Base-by-base conservation (phyloP, 495 filamentous ascomycete species). In the Tuber brumale region DNA sequence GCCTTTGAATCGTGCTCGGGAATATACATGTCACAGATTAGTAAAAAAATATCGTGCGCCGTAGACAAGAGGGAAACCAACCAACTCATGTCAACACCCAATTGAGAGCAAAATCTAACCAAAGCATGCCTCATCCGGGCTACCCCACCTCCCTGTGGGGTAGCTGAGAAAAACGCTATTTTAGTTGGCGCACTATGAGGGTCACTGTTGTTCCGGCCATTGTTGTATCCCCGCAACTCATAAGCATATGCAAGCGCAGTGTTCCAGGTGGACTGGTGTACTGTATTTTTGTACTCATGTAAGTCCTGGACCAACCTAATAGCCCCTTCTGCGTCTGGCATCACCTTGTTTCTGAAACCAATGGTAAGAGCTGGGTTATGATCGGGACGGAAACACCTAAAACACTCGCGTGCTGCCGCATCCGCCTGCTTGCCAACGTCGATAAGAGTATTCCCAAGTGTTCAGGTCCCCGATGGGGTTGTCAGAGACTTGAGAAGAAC, bases 121-220 rank as follows among this genome's bases (percentile, higher is more conserved):
- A 95, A 86, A 23, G 94, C 92, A 85, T 96, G 94, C 69, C 93
- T 87, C 94, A 96, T 97, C 45, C 96, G 86, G 14, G 93, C 92
- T 31, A 97, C 93, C 35, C 93, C 94, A 75, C 94, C 94, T 37
- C 94, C 93, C 81, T 96, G 92, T 1, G 94, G 93, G 1, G 94
- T 95, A 57, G 89, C 89, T 79, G 90, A 93, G 86, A 96, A 96
- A 85, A 94, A 95, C 0, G 93, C 93, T 80, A 95, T 88, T 80
- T 90, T 92, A 70, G 89, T 86, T 0, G 57, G n/a, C 12, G 27
- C n/a, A 61, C 57, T 3, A n/a, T 61, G n/a, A 31, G 9, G 57
- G 4, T n/a, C 57, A 31, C 10, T 12, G 3, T 31, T 14, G 57
- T n/a, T 14, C 57, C 1, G 57, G 31, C 57, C n/a, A 61, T 31